phyloP scores from a whole-genome alignment of 208 protist genomes.

The Trypanosoma melophagium region DNA sequence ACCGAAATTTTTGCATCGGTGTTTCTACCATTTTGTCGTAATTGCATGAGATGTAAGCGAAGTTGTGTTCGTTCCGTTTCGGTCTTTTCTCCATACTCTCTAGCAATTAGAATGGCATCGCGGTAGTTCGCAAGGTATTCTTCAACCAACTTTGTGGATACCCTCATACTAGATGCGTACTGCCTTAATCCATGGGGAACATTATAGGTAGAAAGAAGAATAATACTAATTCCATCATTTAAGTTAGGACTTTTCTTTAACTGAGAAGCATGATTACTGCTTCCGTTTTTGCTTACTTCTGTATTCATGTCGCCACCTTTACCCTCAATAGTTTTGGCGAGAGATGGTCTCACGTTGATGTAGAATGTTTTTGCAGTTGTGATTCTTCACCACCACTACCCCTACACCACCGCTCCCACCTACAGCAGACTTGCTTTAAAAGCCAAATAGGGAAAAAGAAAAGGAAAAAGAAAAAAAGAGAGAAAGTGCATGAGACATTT shows the following conservation, averaged over 20 bases:
- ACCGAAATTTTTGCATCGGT: neutral
- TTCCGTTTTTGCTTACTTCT: neutral
- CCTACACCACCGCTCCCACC: no score
- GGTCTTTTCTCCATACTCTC: slow-evolving; percentile 25
- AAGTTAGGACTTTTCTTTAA: neutral
- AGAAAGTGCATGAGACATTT: no score
- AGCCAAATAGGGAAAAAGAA: no score
- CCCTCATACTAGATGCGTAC: slow-evolving; percentile 26
- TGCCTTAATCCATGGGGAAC: slow-evolving; percentile 43
- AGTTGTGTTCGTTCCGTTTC: slow-evolving; percentile 33
- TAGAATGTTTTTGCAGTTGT: no score
- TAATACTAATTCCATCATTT: slow-evolving; percentile 47
- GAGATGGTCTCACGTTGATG: no score
- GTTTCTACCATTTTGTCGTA: neutral
- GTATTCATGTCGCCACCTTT: neutral
- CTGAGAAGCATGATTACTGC: neutral
- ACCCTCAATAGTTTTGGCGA: neutral
- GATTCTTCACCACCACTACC: no score
- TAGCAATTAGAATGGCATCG: slow-evolving; percentile 44
- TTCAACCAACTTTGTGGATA: slow-evolving; percentile 42
- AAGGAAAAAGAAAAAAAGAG: no score
- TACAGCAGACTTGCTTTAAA: no score
- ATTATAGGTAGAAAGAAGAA: slow-evolving; percentile 57
- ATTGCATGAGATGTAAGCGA: slow-evolving; percentile 12
- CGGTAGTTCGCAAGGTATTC: slow-evolving; percentile 54